Base-by-base conservation (phyloP, 148 eudicot genomes). In the Fagopyrum tataricum region DNA sequence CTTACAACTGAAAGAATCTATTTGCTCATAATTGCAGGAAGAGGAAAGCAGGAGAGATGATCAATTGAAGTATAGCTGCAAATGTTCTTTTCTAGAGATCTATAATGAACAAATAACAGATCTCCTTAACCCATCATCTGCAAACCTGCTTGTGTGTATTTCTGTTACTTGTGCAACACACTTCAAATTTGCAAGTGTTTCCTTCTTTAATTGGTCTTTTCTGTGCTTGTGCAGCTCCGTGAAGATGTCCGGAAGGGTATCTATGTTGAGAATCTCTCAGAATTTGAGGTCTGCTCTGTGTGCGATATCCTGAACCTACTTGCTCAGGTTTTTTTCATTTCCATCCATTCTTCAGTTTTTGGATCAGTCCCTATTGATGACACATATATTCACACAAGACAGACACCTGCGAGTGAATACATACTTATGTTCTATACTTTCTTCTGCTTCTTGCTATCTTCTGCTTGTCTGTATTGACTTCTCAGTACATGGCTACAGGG, bases 11-110 rank as follows among this genome's bases (percentile, higher is more conserved):
- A 7, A 64, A 37, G 42, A 37, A 64, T 15, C 18, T 64, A 64
- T 4, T 64, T 64, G 42, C 13, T 31, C 41, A 37, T 62, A 44
- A 20, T 44, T 81, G 24, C 77, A 95, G 99, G 99, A 95, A 81
- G 99, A 95, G 84, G 99, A 95, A 87, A 90, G 88, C 71, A 86
- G 97, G 53, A 87, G 88, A 72, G 97, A 95, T 82, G 99, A 95
- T 78, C 88, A 84, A 73, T 76, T 95, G 56, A 83, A 79, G 79
- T 92, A 95, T 85, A 83, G 78, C 51, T 95, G 99, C 89, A 95
- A 85, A 81, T 95, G 99, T 84, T 95, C 99, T 78, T 95, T 95
- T 79, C 73, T 95, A 68, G 99, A 95, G 87, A 95, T 95, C 24
- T 92, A 95, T 75, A 95, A 95, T 81, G 99, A 95, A 79, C 99